phyloP scores from a whole-genome alignment of 176 grass and related monocot species.

The Oryza meyeriana region DNA sequence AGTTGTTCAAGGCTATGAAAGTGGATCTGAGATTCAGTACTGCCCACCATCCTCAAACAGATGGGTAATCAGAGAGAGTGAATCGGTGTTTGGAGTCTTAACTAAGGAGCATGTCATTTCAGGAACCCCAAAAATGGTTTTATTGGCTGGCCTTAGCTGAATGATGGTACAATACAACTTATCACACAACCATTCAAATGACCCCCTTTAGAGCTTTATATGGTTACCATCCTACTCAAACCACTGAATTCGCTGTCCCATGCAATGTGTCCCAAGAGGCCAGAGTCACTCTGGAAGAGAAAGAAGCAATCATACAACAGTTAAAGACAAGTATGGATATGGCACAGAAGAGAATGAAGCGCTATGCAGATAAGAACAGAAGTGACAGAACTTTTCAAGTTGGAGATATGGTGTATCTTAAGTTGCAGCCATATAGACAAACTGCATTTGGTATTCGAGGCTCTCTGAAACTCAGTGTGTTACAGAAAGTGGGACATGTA shows the following conservation, averaged over 20 bases:
- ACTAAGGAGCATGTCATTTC: background rate
- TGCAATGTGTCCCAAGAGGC: background rate
- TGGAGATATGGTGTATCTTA: background rate
- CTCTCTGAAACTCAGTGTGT: background rate
- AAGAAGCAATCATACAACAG: background rate
- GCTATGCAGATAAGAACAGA: background rate
- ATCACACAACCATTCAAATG: background rate
- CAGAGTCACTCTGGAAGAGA: rapidly evolving
- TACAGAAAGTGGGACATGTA: too few species aligned
- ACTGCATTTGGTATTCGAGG: background rate
- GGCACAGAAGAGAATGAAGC: background rate
- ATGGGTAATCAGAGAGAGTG: background rate
- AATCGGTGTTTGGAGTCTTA: background rate
- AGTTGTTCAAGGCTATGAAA: background rate
- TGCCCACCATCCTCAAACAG: background rate
- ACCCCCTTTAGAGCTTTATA: background rate
- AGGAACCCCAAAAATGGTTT: background rate
- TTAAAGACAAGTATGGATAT: background rate
- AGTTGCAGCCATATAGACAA: background rate
- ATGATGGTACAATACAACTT: background rate
- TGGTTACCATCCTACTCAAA: background rate
- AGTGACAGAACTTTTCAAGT: background rate
- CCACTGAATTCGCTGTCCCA: background rate
- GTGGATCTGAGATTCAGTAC: background rate
- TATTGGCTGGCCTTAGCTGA: background rate